Base-by-base conservation (phyloP, 2,329 filamentous ascomycete genomes). In the Ophiostoma ips region DNA sequence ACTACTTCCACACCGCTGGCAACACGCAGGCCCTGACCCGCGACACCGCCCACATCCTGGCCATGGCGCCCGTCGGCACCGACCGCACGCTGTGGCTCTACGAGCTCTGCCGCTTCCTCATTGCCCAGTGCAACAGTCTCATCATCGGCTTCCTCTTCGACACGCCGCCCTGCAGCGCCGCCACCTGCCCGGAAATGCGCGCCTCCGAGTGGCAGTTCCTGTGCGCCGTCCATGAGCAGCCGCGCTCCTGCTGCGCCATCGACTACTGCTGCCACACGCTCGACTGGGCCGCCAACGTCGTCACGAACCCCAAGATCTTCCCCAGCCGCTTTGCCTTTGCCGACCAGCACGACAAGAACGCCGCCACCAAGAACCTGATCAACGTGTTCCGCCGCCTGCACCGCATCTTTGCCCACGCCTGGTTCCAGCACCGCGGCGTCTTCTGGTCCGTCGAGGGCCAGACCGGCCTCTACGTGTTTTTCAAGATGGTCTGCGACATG, bases 191-290 rank as follows among this genome's bases (percentile, higher is more conserved):
- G 31, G 92, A 98, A 68, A 98, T 98, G 92, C 88, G 92, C 62
- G 92, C 92, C 2, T 92, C 86, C 30, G 90, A 98, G 70, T 98
- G 92, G 92, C 92, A 98, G 68, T 98, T 96, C 62, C 79, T 98
- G 45, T 98, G 92, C 69, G 92, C 92, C 47, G 92, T 96, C 3
- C 92, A 98, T 64, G 90, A 96, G 62, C 84, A 88, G 46, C 92
- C 92, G 46, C 96, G 96, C 69, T 86, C 84, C 60, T 98, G 92
- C 71, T 95, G 90, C 66, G 92, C 92, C 48, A 95, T 98, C 62
- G 92, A 98, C 68, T 98, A 98, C 69, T 95, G 89, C 74, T 96
- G 90, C 64, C 92, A 98, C 64, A 98, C 92, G 0, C 81, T 98
- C 40, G 92, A 98, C 68, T 96, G 90, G 87, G 92, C 92, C 3